Evolutionary conservation across 345 rosid genomes (phyloP), one percentile per base, ranked within the genome.

Genomic region (Eutrema japonicum): DNA sequence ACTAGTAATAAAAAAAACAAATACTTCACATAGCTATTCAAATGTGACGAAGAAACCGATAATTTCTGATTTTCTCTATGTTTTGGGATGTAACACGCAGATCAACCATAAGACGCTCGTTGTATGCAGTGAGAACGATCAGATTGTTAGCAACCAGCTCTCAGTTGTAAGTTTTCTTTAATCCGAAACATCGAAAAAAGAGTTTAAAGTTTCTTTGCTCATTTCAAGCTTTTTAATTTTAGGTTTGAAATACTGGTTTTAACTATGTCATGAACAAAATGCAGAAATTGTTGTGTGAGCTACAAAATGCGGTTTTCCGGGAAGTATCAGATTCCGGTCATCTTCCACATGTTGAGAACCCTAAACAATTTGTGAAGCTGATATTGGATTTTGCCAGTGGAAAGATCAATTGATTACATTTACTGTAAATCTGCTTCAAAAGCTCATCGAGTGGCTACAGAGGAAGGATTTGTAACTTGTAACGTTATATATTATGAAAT

Each of bases 341-440:
- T 77, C 94, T 92, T 64, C 88, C 93, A 43, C 96, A 88, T 52
- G 95, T 92, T 1, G 91, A 92, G 68, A 87, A 80, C 71, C 91
- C 98, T 49, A 69, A 50, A 7, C 78, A 60, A 43, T 82, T 92
- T 2, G 86, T 80, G 4, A 80, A 81, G 74, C 53, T 89, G 76
- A 88, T 92, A 7, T 73, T 65, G 0, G 87, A 80, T 63, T 88
- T 88, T 56, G 83, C 78, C 22, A 49, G 8, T 48, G 67, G 66
- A 48, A 51, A 69, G 62, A 6, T 66, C 57, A 38, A 58, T 7
- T 75, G 42, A 70, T 13, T 49, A 29, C 6, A 47, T 53, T n/a
- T 51, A 65, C 2, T 27, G 12, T 16, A 14, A 30, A 48, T 55
- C 42, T 65, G 29, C 14, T 64, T 53, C 38, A 46, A 49, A 36